phyloP scores from a whole-genome alignment of 805 yeast genomes.

The Maudiozyma barnettii region DNA sequence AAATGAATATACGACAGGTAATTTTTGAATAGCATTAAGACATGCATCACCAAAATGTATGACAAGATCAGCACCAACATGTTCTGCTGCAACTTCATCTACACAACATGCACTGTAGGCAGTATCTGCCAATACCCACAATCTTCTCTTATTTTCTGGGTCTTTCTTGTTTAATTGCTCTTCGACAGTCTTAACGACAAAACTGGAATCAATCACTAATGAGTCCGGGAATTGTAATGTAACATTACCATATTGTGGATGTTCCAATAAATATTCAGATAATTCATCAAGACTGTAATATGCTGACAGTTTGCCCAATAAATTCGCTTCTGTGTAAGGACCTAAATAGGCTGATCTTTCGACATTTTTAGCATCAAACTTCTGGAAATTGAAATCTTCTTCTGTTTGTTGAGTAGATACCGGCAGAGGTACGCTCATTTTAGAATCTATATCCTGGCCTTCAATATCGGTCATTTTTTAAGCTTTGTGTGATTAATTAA shows the following conservation, averaged over 20 bases:
- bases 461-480: background rate
- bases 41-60: constrained; percentile 96
- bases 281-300: constrained; percentile 51
- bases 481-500: too few relatives aligned
- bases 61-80: constrained; percentile 73
- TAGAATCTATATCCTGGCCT: constrained; percentile 1
- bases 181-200: constrained; percentile 50
- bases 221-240: constrained; percentile 89
- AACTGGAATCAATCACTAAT: constrained; percentile 68
- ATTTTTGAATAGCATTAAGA: constrained; percentile 60
- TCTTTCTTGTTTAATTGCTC: constrained; percentile 19
- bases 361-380: constrained; percentile 25
- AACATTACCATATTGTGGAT: constrained; percentile 37
- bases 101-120: constrained; percentile 93
- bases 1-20: constrained; percentile 73
- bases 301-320: constrained; percentile 31
- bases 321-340: constrained; percentile 18
- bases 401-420: constrained; percentile 70
- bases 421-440: constrained; percentile 46
- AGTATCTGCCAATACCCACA: constrained; percentile 90
- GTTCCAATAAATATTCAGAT: constrained; percentile 31
- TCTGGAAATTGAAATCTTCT: constrained; percentile 40
- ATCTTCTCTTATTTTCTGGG: constrained; percentile 26
- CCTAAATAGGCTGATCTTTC: constrained; percentile 27
- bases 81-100: constrained; percentile 95